A percentile compares a stretch with the other conserved stretches of the same genome.
phyloP scores from a whole-genome alignment of 805 yeast genomes.

The Candida boleticola region DNA sequence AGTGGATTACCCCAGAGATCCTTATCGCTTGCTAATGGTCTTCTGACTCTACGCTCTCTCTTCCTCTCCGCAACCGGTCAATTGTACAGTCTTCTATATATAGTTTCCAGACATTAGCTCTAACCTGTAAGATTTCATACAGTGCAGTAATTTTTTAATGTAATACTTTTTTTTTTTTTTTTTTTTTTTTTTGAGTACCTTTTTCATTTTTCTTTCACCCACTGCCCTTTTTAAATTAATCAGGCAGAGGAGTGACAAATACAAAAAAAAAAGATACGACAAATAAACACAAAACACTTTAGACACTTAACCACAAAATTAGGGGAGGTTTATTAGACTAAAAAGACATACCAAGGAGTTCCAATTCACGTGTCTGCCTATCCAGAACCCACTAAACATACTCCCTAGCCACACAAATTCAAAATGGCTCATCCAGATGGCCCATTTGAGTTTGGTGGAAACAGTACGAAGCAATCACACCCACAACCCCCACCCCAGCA shows the following conservation, averaged over 20 bases:
- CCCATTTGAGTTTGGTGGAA: background rate
- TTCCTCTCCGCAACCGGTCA: too few species aligned
- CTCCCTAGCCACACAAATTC: background rate
- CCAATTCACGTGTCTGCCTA: too few species aligned
- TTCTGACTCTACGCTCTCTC: too few species aligned
- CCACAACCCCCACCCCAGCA: background rate
- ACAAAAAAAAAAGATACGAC: background rate
- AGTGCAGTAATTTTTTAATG: too few species aligned
- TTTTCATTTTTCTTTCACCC: background rate
- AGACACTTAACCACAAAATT: background rate
- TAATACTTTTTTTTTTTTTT: background rate
- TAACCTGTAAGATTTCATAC: too few species aligned
- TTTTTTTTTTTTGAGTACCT: background rate
- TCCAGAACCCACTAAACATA: too few species aligned
- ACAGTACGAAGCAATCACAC: background rate
- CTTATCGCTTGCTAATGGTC: too few species aligned
- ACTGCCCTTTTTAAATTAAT: background rate
- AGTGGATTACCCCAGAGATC: too few species aligned
- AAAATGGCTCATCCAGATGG: slow-evolving; percentile 3
- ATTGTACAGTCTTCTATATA: too few species aligned
- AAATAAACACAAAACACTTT: background rate
- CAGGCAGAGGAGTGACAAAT: background rate
- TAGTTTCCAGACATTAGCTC: too few species aligned
- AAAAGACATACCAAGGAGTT: background rate
- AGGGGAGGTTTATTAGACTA: background rate